These are phyloP conservation scores for Mollisia scopiformis DNA, from an alignment of 2,329 filamentous ascomycete species.

Conservation along the genomic window DNA sequence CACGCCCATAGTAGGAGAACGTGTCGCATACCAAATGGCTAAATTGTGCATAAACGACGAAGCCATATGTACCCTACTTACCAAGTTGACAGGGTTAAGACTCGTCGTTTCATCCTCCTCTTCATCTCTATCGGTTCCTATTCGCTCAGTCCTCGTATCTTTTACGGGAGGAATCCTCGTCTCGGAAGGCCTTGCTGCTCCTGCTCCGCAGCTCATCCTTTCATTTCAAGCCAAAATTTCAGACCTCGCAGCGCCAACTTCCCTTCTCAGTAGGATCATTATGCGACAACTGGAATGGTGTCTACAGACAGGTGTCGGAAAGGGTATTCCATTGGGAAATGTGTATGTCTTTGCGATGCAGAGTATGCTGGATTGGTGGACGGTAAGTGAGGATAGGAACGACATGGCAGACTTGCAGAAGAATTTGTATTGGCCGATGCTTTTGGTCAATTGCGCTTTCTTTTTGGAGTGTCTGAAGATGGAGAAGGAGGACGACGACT, in stretches of 20 bases:
- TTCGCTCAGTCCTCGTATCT: background rate
- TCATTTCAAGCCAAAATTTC: constrained; percentile 5
- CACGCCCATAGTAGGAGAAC: constrained; percentile 3
- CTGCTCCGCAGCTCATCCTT: background rate
- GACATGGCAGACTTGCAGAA: constrained; percentile 16
- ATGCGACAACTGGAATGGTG: constrained; percentile 13
- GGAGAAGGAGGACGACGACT: constrained; percentile 2
- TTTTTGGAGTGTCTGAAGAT: constrained; percentile 3
- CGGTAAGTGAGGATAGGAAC: constrained; percentile 12
- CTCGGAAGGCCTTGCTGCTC: constrained; percentile 10
- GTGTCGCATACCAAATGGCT: constrained; percentile 9
- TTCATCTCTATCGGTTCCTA: background rate
- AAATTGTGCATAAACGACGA: constrained; percentile 2
- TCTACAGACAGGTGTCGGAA: background rate
- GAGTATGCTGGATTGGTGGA: constrained; percentile 17
- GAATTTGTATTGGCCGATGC: constrained; percentile 14
- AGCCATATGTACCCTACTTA: background rate
- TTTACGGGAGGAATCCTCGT: constrained; percentile 11
- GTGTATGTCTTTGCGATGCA: constrained; percentile 13
- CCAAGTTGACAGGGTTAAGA: constrained; percentile 7
- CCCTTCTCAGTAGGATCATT: constrained; percentile 6
- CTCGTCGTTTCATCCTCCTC: background rate
- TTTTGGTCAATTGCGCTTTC: constrained; percentile 13
- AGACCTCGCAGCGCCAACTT: constrained; percentile 9
- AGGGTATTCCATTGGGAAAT: constrained; percentile 11